Conservation (phyloP, 2,329 filamentous ascomycete species). For the Sclerotinia borealis region DNA sequence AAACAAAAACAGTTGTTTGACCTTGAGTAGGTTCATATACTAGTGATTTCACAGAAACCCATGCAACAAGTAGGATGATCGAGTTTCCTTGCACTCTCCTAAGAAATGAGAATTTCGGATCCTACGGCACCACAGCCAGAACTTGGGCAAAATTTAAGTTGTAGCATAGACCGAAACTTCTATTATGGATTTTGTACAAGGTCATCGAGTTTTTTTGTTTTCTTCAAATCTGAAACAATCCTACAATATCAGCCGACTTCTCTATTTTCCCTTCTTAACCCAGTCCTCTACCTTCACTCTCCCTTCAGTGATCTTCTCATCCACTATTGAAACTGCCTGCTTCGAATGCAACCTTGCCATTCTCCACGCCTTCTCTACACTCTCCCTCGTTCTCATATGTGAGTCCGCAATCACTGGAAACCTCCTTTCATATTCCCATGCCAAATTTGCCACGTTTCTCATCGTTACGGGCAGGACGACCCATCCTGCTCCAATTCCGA, state of each 20-base stretch:
- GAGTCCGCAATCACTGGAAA: constrained; percentile 78
- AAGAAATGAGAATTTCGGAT: neutral
- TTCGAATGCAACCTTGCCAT: constrained; percentile 70
- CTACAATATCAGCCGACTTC: neutral
- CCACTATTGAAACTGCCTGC: constrained; percentile 64
- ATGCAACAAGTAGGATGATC: neutral
- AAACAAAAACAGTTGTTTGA: neutral
- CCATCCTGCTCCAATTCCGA: constrained; percentile 80
- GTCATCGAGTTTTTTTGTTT: neutral
- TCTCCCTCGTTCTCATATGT: constrained; percentile 66
- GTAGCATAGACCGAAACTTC: neutral
- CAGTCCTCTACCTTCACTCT: constrained; percentile 77
- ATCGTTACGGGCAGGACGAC: constrained; percentile 82
- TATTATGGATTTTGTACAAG: constrained; percentile 1
- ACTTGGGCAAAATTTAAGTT: neutral
- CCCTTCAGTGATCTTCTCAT: constrained; percentile 71
- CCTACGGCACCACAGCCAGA: neutral
- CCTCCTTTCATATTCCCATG: constrained; percentile 89
- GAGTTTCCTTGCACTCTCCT: neutral
- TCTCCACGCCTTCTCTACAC: constrained; percentile 61
- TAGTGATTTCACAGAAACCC: neutral
- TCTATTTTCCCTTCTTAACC: constrained; percentile 70
- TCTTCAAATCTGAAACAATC: neutral
- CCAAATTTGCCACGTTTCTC: constrained; percentile 76
- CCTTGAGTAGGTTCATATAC: neutral